These are phyloP conservation scores for Vitellaria paradoxa DNA, from an alignment of 179 eudicot genomes.

Conservation along the genomic window DNA sequence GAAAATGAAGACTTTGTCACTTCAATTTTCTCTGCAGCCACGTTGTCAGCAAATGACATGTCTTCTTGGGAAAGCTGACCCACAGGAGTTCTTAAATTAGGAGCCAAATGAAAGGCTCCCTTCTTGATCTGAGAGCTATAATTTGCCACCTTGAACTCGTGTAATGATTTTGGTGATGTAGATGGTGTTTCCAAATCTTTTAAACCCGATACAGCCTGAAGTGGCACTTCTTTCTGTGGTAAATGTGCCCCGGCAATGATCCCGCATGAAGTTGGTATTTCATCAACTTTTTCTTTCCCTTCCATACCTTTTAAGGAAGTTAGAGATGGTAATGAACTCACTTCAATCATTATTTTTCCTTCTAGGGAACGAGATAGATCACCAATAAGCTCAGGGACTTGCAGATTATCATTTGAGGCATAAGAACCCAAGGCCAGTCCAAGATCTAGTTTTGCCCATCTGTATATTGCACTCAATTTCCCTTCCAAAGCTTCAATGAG, in stretches of 20 bases:
- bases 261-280: slow-evolving; percentile 27
- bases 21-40: slow-evolving; percentile 26
- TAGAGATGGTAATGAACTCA: slow-evolving; percentile 25
- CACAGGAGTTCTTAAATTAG: no score
- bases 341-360: slow-evolving; percentile 29
- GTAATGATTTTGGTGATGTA: slow-evolving; percentile 23
- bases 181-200: slow-evolving; percentile 27
- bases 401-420: slow-evolving; percentile 51
- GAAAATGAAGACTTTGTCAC: slow-evolving; percentile 23
- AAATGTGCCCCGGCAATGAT: slow-evolving; percentile 17
- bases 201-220: slow-evolving; percentile 37
- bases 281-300: slow-evolving; percentile 33
- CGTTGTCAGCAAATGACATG: neutral
- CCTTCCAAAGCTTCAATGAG: slow-evolving; percentile 96
- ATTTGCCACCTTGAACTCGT: slow-evolving; percentile 27
- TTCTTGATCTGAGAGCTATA: slow-evolving; percentile 29
- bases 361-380: slow-evolving; percentile 32
- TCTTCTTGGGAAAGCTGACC: no score
- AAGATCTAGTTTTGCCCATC: slow-evolving; percentile 91
- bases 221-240: slow-evolving; percentile 29
- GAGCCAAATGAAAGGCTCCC: slow-evolving; percentile 4
- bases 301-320: slow-evolving; percentile 19
- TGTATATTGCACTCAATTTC: slow-evolving; percentile 81
- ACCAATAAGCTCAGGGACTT: slow-evolving; percentile 27
- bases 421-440: slow-evolving; percentile 78